Evolutionary conservation across 495 filamentous ascomycete genomes (phyloP), one percentile per base, ranked within the genome.

Genomic region (Hamigera avellanea): DNA sequence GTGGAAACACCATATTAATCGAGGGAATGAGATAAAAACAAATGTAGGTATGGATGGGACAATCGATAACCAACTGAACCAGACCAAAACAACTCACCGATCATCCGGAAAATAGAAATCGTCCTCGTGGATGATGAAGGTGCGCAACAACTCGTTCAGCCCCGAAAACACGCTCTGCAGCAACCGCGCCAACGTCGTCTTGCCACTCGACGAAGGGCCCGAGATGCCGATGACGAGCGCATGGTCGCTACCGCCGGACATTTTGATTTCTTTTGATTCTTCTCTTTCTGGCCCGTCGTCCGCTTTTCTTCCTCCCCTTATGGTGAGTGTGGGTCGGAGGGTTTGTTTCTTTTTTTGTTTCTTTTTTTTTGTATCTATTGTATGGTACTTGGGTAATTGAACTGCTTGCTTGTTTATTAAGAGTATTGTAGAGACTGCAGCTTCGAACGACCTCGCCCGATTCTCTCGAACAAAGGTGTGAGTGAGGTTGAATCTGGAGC

Each of bases 41-140:
- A 23, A 23, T 23, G 21, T 9, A 23, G n/a, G n/a, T n/a, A n/a
- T n/a, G n/a, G n/a, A n/a, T n/a, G n/a, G n/a, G 26, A 27, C 26
- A 27, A 27, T 27, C 26, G n/a, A 27, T n/a, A 27, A 27, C 8
- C 26, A 27, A 27, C 8, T n/a, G n/a, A 27, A 27, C 26, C 26
- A 27, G 13, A 9, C 74, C 80, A 62, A n/a, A n/a, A n/a, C n/a
- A n/a, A 23, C 21, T 23, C 21, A 23, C 21, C 9, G 21, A n/a
- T 69, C 53, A 49, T 95, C 87, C 1, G 83, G 52, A 26, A 70
- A 72, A 56, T 86, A 96, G 54, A 95, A 96, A 56, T 96, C 89
- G 60, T 96, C 89, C 54, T 91, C 75, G 53, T 95, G 87, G 27
- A 95, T 67, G 42, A 94, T 81, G 45, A 85, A 87, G 2, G 76